Evolutionary conservation across 1,284 basidiomycete species (phyloP).

Genomic region (Ganoderma sinense): DNA sequence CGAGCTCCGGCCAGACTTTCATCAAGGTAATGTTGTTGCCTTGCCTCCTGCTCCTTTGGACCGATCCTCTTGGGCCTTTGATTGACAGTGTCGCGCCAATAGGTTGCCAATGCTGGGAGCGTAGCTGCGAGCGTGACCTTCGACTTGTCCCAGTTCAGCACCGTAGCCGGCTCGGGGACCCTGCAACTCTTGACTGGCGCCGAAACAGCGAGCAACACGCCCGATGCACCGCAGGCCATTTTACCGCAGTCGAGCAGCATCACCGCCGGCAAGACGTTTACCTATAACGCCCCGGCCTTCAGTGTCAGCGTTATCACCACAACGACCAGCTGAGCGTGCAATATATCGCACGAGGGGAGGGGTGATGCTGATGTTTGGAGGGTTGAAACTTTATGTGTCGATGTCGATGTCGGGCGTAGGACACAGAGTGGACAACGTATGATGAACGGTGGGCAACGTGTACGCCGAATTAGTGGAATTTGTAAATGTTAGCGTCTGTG

Average conservation of each 20-base stretch:
- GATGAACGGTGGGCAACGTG: slow-evolving; percentile 9
- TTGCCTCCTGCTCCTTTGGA: background rate
- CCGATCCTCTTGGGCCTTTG: background rate
- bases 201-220: slow-evolving; percentile 61
- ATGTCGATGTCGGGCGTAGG: background rate
- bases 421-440: background rate
- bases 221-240: slow-evolving; percentile 53
- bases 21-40: slow-evolving; percentile 56
- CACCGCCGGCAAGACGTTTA: slow-evolving; percentile 55
- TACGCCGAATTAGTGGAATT: slow-evolving; percentile 16
- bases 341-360: background rate
- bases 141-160: slow-evolving; percentile 56
- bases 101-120: slow-evolving; percentile 62
- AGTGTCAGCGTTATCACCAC: slow-evolving; percentile 64
- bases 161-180: slow-evolving; percentile 51
- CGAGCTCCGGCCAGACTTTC: slow-evolving; percentile 49
- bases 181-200: slow-evolving; percentile 57
- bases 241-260: slow-evolving; percentile 55
- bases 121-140: slow-evolving; percentile 55
- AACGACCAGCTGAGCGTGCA: slow-evolving; percentile 25
- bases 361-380: background rate
- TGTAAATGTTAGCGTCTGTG: slow-evolving; percentile 6
- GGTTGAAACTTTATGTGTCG: slow-evolving; percentile 1
- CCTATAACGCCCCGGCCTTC: slow-evolving; percentile 63
- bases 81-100: slow-evolving; percentile 2